Evolutionary conservation across 768 basidiomycete species (phyloP), one percentile per base, ranked within the genome.

Genomic region (Dacryopinax spathularia): DNA sequence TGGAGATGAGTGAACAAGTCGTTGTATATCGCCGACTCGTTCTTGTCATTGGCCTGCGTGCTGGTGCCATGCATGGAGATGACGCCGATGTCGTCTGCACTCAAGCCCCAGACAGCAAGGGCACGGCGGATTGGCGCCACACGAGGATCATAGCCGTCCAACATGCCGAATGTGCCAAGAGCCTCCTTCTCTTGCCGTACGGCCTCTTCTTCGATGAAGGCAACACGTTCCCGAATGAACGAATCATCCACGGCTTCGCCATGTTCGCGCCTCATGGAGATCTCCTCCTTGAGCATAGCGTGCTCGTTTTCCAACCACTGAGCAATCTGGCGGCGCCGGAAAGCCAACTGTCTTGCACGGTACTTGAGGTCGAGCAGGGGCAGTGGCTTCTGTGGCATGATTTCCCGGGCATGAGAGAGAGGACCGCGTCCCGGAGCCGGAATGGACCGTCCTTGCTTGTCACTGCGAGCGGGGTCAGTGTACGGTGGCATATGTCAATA

Each of bases 391-490:
- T 88, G 87, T 1, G 88, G 82, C 7, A 85, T 79, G 43, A 95
- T 77, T 77, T 98, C 85, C 66, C 92, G 82, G 15, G 92, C 96
- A 63, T 94, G 84, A 10, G 86, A 84, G 36, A 99, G 82, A 29
- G 92, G 89, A 68, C 96, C 96, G 65, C 87, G 86, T 63, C 96
- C 96, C 60, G 96, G 96, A 65, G 96, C 96, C 44, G 96, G 96
- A 63, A 99, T 85, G 2, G 94, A 97, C 60, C 96, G 92, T 18
- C 96, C 96, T 65, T 96, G 95, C 77, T 99, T 99, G 79, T 99
- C 96, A 68, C 89, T 95, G 68, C 41, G 72, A 41, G 25, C 61
- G 37, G 63, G 20, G 31, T 66, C 12, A 68, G 61, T 5, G 13
- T 22, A 62, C 16, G 35, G 27, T 37, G 27, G 34, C 43, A 41